Evolutionary conservation across 2,329 filamentous ascomycete species (phyloP).

Genomic region (Esteya vermicola): DNA sequence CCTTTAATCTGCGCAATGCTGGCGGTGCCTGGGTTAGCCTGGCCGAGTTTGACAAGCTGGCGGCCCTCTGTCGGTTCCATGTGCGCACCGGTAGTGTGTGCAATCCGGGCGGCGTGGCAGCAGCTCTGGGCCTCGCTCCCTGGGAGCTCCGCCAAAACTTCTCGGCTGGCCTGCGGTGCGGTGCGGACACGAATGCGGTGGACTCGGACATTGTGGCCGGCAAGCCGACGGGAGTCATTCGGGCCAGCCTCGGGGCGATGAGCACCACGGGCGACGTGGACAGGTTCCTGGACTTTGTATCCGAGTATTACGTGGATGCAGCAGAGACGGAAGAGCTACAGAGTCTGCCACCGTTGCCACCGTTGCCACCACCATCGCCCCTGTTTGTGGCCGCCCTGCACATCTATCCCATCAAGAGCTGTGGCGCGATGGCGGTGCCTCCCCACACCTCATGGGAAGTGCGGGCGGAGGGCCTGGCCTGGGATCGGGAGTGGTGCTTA

Average conservation of each 20-base stretch:
- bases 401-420: conserved; percentile 92
- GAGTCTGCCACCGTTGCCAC: neutral
- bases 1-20: conserved; percentile 67
- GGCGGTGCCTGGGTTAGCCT: conserved; percentile 64
- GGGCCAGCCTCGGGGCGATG: conserved; percentile 82
- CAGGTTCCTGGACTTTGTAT: conserved; percentile 55
- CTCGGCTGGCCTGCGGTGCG: conserved; percentile 71
- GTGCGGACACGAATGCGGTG: conserved; percentile 49
- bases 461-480: conserved; percentile 67
- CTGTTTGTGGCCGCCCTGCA: conserved; percentile 30
- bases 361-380: neutral
- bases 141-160: conserved; percentile 80
- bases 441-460: conserved; percentile 56
- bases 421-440: conserved; percentile 63
- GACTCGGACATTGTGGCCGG: conserved; percentile 56
- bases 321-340: conserved; percentile 7
- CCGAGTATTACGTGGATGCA: conserved; percentile 59
- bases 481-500: conserved; percentile 96
- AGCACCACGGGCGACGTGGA: conserved; percentile 64
- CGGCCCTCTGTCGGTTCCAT: conserved; percentile 64
- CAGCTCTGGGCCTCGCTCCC: conserved; percentile 55
- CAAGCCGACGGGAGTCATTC: conserved; percentile 76
- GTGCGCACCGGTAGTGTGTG: conserved; percentile 80
- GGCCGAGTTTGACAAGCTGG: conserved; percentile 76
- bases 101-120: conserved; percentile 77